Evolutionary conservation across 345 rosid genomes (phyloP), one percentile per base, ranked within the genome.

Genomic region (Rhodomyrtus tomentosa): DNA sequence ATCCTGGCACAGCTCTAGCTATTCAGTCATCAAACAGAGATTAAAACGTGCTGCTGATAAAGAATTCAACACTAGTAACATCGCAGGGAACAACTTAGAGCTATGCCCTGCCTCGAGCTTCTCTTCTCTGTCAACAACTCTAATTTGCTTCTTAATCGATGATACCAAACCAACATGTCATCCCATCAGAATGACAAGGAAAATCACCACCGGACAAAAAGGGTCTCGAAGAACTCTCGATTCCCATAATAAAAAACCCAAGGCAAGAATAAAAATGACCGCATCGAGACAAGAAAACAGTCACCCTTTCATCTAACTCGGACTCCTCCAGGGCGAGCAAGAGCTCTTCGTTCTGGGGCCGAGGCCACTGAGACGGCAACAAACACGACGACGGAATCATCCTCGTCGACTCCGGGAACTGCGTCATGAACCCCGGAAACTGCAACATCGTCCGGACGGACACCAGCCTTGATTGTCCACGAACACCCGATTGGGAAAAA

Each of bases 261-360:
- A 48, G 54, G 10, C 55, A 51, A 81, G 25, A 81, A 27, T 7
- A 5, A 50, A 50, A 81, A 38, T 8, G 55, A n/a, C 52, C n/a
- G 52, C 82, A 1, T 20, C 18, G 25, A 54, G 48, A 13, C 55
- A 40, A 15, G 29, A 62, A 49, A 50, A 29, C 3, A 8, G 18
- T 24, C 84, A 95, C 98, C 93, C 92, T 94, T 49, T 92, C 98
- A 82, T 95, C 96, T 89, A 89, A 93, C 52, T 90, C 95, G 82
- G 98, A 89, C 90, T 95, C 98, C 85, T 96, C 97, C 98, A 95
- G 92, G 85, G 98, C 92, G 50, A 95, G 98, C 81, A 94, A 92
- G 25, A 94, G 88, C 90, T 97, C 99, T 36, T 94, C 96, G 85
- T 83, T 93, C 36, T 92, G 98, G 20, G 94, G 91, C 72, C 93